Evolutionary conservation across 1,139 yeast species (phyloP).

Genomic region (Taphrina deformans): DNA sequence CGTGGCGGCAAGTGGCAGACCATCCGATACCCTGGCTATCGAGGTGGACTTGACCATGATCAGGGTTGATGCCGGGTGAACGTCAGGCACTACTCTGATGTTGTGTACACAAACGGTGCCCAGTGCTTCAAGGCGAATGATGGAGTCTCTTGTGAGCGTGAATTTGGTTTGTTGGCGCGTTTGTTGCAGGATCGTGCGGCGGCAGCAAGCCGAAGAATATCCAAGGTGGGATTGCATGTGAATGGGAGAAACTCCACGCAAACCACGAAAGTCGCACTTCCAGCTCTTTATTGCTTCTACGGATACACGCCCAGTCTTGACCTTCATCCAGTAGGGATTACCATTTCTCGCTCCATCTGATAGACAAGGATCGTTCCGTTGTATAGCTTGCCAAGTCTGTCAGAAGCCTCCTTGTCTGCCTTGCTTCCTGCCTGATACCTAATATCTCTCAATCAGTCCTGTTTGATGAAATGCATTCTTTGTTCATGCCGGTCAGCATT

Average conservation of each 20-base stretch:
- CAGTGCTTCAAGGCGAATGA: no score
- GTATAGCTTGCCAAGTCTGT: no score
- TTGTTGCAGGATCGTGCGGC: not conserved
- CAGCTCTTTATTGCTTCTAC: no score
- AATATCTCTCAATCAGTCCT: no score
- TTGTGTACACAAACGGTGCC: no score
- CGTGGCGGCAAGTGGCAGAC: constrained; percentile 88
- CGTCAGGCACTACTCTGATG: no score
- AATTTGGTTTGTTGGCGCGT: not conserved
- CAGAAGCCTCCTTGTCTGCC: not conserved
- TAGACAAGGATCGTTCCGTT: not conserved
- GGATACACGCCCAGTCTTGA: no score
- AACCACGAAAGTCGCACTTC: not conserved
- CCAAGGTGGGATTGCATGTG: not conserved
- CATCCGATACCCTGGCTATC: constrained; percentile 43
- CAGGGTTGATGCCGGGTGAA: not conserved
- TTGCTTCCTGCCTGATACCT: no score
- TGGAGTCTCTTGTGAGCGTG: no score
- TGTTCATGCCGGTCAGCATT: not conserved
- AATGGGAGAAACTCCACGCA: no score
- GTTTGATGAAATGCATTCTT: not conserved
- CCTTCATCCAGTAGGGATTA: no score
- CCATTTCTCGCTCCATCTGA: not conserved
- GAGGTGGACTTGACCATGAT: constrained; percentile 29
- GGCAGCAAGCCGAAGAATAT: not conserved